Percentiles rank a stretch among this genome's conserved stretches.
Conservation (phyloP, 2,329 filamentous ascomycete species). For the Sclerotinia borealis region DNA sequence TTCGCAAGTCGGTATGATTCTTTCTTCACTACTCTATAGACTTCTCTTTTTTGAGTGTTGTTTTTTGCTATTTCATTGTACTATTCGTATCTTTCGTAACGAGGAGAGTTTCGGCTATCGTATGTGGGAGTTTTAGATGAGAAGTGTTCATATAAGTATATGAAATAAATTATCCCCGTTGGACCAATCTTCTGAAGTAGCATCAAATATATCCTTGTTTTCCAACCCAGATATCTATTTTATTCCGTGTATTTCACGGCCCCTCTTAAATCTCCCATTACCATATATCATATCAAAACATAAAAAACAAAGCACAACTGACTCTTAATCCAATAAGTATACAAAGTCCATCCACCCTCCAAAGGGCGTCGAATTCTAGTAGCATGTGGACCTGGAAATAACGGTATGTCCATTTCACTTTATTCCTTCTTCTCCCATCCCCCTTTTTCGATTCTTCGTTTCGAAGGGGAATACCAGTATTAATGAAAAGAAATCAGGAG, state of each 20-base stretch:
- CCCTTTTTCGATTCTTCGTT: neutral
- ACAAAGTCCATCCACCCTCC: constrained; percentile 69
- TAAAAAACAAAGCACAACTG: too few species aligned
- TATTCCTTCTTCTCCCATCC: too few species aligned
- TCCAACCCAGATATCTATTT: neutral
- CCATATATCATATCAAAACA: neutral
- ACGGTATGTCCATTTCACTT: constrained; percentile 41
- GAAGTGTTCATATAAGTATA: neutral
- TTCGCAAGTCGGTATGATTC: constrained; percentile 69
- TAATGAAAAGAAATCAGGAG: constrained; percentile 50
- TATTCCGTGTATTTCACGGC: neutral
- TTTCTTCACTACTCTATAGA: neutral
- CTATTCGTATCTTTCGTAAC: neutral
- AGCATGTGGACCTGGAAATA: constrained; percentile 82
- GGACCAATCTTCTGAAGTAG: too few species aligned
- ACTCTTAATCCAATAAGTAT: constrained; percentile 49
- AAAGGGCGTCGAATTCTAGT: constrained; percentile 71
- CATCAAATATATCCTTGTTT: neutral
- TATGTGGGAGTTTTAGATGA: neutral
- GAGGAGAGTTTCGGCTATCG: too few species aligned
- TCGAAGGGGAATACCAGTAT: neutral
- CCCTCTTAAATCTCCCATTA: too few species aligned
- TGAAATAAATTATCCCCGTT: neutral
- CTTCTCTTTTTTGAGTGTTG: neutral
- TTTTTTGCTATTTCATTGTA: neutral